These are phyloP conservation scores for Fonsecaea erecta DNA, from an alignment of 2,329 filamentous ascomycete species.

Conservation along the genomic window DNA sequence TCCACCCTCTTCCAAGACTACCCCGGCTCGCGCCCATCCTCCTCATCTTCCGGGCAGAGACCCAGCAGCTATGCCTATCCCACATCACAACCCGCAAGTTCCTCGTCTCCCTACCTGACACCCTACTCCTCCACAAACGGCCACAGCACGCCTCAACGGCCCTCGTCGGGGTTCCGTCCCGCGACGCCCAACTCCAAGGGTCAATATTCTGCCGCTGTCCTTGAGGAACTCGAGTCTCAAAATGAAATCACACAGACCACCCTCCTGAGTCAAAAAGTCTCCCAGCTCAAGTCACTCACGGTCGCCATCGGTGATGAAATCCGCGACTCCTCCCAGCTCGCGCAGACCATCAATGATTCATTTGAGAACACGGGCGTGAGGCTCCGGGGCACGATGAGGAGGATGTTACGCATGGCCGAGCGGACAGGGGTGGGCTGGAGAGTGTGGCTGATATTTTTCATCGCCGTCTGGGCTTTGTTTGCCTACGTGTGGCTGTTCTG, in stretches of 20 bases:
- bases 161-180: conserved; percentile 24
- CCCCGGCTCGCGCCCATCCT: conserved; percentile 36
- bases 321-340: conserved; percentile 81
- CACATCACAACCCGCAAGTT: conserved; percentile 15
- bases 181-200: conserved; percentile 60
- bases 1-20: conserved; percentile 69
- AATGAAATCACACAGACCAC: conserved; percentile 75
- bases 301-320: conserved; percentile 95
- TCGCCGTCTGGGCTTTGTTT: conserved; percentile 80
- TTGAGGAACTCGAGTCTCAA: conserved; percentile 93
- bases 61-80: conserved; percentile 30
- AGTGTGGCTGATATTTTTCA: conserved; percentile 89
- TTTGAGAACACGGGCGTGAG: conserved; percentile 85
- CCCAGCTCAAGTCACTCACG: conserved; percentile 68
- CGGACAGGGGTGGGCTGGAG: conserved; percentile 95
- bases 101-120: conserved; percentile 27
- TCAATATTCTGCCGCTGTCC: conserved; percentile 88
- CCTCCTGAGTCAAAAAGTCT: conserved; percentile 37
- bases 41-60: conserved; percentile 31
- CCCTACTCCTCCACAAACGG: conserved; percentile 23
- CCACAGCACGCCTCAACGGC: conserved; percentile 16
- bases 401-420: conserved; percentile 96
- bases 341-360: conserved; percentile 93
- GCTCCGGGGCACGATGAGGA: conserved; percentile 90
- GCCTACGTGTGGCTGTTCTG: conserved; percentile 90